These are phyloP conservation scores for Epichloe gansuensis DNA, from an alignment of 2,329 filamentous ascomycete genomes.

Conservation along the genomic window DNA sequence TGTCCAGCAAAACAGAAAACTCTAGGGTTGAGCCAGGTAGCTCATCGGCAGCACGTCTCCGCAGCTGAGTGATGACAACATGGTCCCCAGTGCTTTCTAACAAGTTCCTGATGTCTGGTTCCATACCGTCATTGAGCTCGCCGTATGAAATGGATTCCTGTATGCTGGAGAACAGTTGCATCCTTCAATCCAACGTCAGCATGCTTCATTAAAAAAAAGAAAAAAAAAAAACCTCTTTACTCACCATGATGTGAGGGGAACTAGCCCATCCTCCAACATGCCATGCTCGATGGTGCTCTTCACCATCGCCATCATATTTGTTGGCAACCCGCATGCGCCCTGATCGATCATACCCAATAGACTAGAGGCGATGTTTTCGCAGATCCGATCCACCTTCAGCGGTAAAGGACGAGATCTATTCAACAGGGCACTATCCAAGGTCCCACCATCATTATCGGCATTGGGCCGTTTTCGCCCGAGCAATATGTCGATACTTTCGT, in stretches of 20 bases:
- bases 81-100: conserved; percentile 15
- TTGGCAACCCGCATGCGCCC: conserved; percentile 15
- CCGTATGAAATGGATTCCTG: conserved; percentile 1
- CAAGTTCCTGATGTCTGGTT: conserved; percentile 17
- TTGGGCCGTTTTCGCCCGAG: not conserved
- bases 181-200: conserved; percentile 10
- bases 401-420: conserved; percentile 3
- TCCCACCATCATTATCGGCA: not conserved
- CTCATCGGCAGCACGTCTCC: conserved; percentile 13
- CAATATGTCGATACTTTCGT: conserved; percentile 13
- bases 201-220: not conserved
- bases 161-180: conserved; percentile 12
- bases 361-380: conserved; percentile 9
- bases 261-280: conserved; percentile 12
- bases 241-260: conserved; percentile 22
- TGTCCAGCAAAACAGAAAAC: conserved; percentile 16
- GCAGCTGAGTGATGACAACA: conserved; percentile 19
- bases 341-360: conserved; percentile 8
- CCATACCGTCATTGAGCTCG: conserved; percentile 12
- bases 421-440: not conserved
- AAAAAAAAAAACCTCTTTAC: not conserved
- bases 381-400: conserved; percentile 15
- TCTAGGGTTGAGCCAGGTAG: conserved; percentile 13
- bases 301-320: conserved; percentile 15
- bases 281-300: conserved; percentile 15